Evolutionary conservation across 495 filamentous ascomycete species (phyloP).

Genomic region (Penicillium chermesinum): DNA sequence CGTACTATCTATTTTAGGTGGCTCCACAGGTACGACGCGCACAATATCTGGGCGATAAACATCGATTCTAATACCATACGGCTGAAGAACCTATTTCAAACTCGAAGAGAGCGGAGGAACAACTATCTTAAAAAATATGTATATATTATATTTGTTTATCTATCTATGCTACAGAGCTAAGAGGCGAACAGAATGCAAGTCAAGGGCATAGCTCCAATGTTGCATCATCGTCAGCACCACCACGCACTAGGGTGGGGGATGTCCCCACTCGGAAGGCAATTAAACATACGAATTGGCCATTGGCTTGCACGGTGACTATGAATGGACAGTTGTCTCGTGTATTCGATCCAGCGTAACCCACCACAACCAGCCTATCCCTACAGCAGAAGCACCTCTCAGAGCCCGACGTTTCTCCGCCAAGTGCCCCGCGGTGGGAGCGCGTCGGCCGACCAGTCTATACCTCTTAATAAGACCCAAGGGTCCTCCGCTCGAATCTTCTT

Average conservation of each 20-base stretch:
- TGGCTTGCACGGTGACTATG: background rate
- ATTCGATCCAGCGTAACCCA: background rate
- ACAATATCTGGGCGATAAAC: no score
- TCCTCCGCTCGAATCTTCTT: background rate
- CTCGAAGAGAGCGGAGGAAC: no score
- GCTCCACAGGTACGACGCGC: no score
- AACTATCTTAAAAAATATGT: background rate
- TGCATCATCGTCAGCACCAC: slow-evolving; percentile 7
- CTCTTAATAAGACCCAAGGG: slow-evolving; percentile 2
- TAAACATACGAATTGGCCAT: slow-evolving; percentile 3
- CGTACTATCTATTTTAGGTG: no score
- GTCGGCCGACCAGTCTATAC: no score
- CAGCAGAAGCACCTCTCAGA: slow-evolving; percentile 7
- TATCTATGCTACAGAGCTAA: background rate
- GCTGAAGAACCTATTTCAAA: no score
- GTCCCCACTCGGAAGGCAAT: slow-evolving; percentile 6
- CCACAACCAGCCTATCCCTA: slow-evolving; percentile 7
- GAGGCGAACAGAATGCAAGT: background rate
- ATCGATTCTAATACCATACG: no score
- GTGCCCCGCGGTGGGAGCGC: slow-evolving; percentile 24
- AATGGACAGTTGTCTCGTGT: background rate
- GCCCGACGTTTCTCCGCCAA: slow-evolving; percentile 22
- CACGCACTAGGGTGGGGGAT: slow-evolving; percentile 8
- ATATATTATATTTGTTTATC: background rate
- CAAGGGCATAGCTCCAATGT: slow-evolving; percentile 1